Evolutionary conservation across 2,329 filamentous ascomycete species (phyloP), one percentile per base, ranked within the genome.

Genomic region (Aspergillus pseudotamarii): DNA sequence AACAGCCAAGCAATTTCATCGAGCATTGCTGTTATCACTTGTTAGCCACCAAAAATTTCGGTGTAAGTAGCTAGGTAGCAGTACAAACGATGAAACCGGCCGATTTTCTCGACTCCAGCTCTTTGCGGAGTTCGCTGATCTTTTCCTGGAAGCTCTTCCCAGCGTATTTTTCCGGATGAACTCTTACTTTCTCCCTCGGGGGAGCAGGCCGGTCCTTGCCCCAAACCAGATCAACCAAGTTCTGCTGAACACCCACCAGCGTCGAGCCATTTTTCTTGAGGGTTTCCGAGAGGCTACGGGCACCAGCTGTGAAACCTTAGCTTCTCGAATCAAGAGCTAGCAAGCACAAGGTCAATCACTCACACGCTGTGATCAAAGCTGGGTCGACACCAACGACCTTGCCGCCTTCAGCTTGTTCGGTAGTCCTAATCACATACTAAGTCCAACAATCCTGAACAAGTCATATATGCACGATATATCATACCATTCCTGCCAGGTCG

Each of bases 1-100:
- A 97, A 97, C n/a, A 99, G 85, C 95, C 95, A 99, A 12, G 95
- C 95, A 71, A 97, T 88, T 79, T 99, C 95, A 73, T 99, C 95
- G 50, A 99, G 87, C 89, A 96, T 94, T 6, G 94, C 82, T 82
- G 58, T 32, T 51, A 38, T 59, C 34, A 26, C 14, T n/a, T 34
- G 63, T 73, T 64, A 71, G 67, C 59, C 38, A 46, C 34, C 34
- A 26, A 12, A 11, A n/a, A 34, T 11, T 36, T 10, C 30, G 26
- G 32, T 28, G 11, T 4, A 26, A 50, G 26, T 32, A 6, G 11
- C 16, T 48, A 34, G 43, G 28, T 6, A 38, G 60, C 64, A 78
- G 61, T 81, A 81, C 82, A 97, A 53, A 98, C 88, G 56, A 98
- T 88, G 70, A 98, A 93, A 1, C 92, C 94, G 21, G 89, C 86